Evolutionary conservation across 176 grass and related monocot genomes (phyloP), one percentile per base, ranked within the genome.

Genomic region (Tillandsia leiboldiana): DNA sequence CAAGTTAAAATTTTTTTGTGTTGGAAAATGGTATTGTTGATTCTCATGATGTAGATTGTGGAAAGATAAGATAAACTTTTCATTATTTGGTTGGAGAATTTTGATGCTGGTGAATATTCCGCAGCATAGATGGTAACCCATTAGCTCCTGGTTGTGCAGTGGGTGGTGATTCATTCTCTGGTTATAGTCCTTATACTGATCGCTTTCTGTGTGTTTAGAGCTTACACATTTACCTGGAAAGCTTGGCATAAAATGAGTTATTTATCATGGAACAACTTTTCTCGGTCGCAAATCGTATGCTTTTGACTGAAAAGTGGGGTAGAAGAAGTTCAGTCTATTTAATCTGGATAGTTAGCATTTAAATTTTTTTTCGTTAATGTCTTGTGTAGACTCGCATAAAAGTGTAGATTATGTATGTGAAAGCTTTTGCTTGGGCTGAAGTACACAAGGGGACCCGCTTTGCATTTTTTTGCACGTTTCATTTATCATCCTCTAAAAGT

Each of bases 171-270:
- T 78, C 68, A 62, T 78, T 73, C 26, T 68, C 27, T 33, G 59
- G 73, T 75, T 80, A 48, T 66, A 72, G 83, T 27, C 68, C 54
- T 80, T 73, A 18, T 20, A 61, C 8, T 77, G 23, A 2, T 50
- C 11, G 12, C 51, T 17, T 14, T 56, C 12, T 69, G 61, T 20
- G 33, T 29, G 61, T 69, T 52, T 51, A 17, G 12, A 18, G 51
- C 74, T 15, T 61, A 51, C 70, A 64, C 33, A 28, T 72, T 77
- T 63, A 48, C 70, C 73, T 64, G 12, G 61, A 66, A 83, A 74
- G 80, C 83, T 88, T 84, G 84, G 70, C 73, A 77, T 74, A 67
- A 77, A 65, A 66, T 72, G 56, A 83, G 33, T 6, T 42, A 1
- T 42, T 42, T 42, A 42, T 42, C 33, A 42, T 42, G 33, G 33